These are phyloP conservation scores for Vigna nakashimae DNA, from an alignment of 306 rosid genomes.

Conservation along the genomic window DNA sequence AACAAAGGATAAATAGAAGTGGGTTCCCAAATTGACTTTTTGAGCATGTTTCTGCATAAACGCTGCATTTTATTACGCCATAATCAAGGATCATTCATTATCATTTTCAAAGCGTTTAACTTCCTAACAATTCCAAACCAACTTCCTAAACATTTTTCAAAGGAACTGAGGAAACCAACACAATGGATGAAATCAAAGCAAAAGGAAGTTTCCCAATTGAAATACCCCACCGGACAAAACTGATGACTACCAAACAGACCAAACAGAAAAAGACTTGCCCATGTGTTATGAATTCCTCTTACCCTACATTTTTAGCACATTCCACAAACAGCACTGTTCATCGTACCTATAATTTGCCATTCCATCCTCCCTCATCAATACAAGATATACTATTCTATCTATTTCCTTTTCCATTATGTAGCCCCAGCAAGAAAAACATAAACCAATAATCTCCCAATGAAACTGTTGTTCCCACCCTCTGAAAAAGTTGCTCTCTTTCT, in stretches of 20 bases:
- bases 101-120: constrained; percentile 32
- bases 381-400: neutral
- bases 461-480: neutral
- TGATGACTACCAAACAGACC: constrained; percentile 30
- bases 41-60: neutral
- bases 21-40: constrained; percentile 4
- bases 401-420: constrained; percentile 29
- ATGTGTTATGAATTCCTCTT: constrained; percentile 8
- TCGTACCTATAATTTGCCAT: constrained; percentile 26
- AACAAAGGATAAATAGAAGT: neutral
- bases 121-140: neutral
- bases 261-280: constrained; percentile 31
- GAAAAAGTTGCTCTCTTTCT: neutral
- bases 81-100: neutral
- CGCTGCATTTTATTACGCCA: constrained; percentile 1
- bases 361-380: constrained; percentile 27
- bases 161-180: neutral
- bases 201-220: constrained; percentile 22
- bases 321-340: constrained; percentile 36
- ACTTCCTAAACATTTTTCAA: neutral
- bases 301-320: neutral
- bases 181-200: neutral
- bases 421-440: constrained; percentile 24
- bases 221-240: constrained; percentile 32
- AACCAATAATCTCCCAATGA: constrained; percentile 10